Evolutionary conservation across 2,329 filamentous ascomycete species (phyloP).

Genomic region (Phaeosphaeriaceae sp.): DNA sequence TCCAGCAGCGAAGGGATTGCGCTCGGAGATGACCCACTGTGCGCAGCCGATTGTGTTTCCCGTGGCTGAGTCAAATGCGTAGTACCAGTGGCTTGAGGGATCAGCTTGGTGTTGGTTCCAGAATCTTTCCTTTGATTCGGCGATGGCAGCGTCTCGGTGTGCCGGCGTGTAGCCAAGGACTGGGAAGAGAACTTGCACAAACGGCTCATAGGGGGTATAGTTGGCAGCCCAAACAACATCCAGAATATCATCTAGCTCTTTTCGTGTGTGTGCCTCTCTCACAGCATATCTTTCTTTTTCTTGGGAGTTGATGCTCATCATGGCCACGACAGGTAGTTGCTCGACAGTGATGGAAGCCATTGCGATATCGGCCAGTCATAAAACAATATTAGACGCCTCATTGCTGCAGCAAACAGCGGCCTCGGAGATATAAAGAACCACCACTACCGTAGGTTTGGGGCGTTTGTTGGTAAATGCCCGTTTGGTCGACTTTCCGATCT

Average conservation of each 20-base stretch:
- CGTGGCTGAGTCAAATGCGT: conserved; percentile 31
- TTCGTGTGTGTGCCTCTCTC: conserved; percentile 30
- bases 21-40: conserved; percentile 38
- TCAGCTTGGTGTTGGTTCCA: conserved; percentile 36
- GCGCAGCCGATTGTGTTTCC: conserved; percentile 34
- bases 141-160: conserved; percentile 33
- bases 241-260: conserved; percentile 40
- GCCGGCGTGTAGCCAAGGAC: conserved; percentile 35
- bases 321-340: conserved; percentile 7
- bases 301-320: conserved; percentile 15
- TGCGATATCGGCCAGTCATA: conserved; percentile 24
- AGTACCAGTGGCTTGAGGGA: conserved; percentile 43
- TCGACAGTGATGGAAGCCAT: conserved; percentile 25
- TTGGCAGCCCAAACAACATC: conserved; percentile 46
- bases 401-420: conserved; percentile 26
- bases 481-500: conserved; percentile 16
- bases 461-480: conserved; percentile 22
- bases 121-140: conserved; percentile 39
- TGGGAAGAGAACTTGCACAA: conserved; percentile 44
- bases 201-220: conserved; percentile 43
- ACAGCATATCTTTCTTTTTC: conserved; percentile 28
- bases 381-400: conserved; percentile 17
- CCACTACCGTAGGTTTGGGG: conserved; percentile 20
- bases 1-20: conserved; percentile 41
- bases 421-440: conserved; percentile 31